These are phyloP conservation scores for Bipolaris gigantea DNA, from an alignment of 2,329 filamentous ascomycete species.

Conservation along the genomic window DNA sequence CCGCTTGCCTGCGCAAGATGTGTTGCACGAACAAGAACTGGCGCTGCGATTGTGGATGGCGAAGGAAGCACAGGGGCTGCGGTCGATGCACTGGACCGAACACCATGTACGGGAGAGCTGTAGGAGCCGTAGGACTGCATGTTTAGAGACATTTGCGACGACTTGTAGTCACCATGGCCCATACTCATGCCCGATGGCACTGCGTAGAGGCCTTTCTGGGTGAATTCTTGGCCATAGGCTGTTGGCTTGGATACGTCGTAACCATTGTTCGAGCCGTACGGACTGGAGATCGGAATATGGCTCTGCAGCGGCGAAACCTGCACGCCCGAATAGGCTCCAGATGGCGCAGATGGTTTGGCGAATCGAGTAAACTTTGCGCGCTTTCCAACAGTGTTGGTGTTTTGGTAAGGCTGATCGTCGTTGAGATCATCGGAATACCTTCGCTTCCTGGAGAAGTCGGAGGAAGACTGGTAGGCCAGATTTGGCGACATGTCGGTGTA, in stretches of 20 bases:
- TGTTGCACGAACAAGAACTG: constrained; percentile 68
- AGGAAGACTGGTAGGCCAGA: constrained; percentile 35
- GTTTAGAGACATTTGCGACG: constrained; percentile 40
- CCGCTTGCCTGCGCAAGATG: constrained; percentile 59
- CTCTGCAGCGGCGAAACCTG: constrained; percentile 45
- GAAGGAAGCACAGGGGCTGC: constrained; percentile 48
- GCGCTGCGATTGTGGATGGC: constrained; percentile 52
- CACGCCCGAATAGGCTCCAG: constrained; percentile 37
- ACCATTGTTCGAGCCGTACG: constrained; percentile 43
- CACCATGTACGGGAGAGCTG: constrained; percentile 49
- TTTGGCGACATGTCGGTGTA: constrained; percentile 56
- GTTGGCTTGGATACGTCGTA: constrained; percentile 44
- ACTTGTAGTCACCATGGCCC: constrained; percentile 36
- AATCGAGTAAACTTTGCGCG: constrained; percentile 45
- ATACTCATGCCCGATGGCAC: constrained; percentile 35
- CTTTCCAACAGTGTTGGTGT: constrained; percentile 38
- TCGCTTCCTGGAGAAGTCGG: constrained; percentile 36
- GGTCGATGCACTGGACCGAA: constrained; percentile 49
- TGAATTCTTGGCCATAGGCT: constrained; percentile 35
- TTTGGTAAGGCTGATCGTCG: constrained; percentile 30
- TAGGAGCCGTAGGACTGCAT: constrained; percentile 48
- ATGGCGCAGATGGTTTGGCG: constrained; percentile 36
- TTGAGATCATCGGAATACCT: constrained; percentile 38
- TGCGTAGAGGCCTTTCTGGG: constrained; percentile 42
- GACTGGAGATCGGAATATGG: constrained; percentile 41